phyloP scores from a whole-genome alignment of 148 eudicot genomes.

The Agrostemma githago region DNA sequence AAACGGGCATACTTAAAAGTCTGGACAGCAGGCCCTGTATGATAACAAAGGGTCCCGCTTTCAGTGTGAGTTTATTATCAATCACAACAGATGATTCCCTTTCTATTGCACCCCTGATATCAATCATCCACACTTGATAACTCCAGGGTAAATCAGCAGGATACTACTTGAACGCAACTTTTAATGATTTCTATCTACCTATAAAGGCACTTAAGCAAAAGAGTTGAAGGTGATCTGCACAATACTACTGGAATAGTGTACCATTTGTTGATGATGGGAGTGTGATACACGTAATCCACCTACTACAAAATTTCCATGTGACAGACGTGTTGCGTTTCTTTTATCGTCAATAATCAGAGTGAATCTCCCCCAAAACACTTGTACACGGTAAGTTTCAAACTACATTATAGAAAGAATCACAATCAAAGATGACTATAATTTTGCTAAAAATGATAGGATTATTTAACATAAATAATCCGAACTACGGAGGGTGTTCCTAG shows the following conservation, averaged over 20 bases:
- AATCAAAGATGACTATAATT: not conserved
- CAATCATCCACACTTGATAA: constrained; percentile 2
- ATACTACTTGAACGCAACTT: not conserved
- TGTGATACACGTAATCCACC: no score
- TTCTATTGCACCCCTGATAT: not conserved
- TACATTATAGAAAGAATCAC: not conserved
- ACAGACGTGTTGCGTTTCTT: not conserved
- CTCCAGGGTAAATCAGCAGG: not conserved
- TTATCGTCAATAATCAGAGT: not conserved
- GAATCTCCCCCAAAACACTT: not conserved
- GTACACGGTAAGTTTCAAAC: not conserved
- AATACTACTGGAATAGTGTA: not conserved
- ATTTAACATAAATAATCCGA: no score
- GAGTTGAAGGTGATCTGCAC: not conserved
- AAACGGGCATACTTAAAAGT: not conserved
- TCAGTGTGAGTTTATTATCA: not conserved
- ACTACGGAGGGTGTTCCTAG: no score
- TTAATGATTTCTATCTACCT: not conserved
- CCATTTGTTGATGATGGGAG: not conserved
- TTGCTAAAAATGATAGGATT: no score
- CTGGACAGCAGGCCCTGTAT: not conserved
- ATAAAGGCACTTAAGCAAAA: not conserved
- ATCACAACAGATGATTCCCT: not conserved
- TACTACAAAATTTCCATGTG: not conserved
- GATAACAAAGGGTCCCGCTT: not conserved